Evolutionary conservation across 768 basidiomycete genomes (phyloP), one percentile per base, ranked within the genome.

Genomic region (Rhizopogon sp.): DNA sequence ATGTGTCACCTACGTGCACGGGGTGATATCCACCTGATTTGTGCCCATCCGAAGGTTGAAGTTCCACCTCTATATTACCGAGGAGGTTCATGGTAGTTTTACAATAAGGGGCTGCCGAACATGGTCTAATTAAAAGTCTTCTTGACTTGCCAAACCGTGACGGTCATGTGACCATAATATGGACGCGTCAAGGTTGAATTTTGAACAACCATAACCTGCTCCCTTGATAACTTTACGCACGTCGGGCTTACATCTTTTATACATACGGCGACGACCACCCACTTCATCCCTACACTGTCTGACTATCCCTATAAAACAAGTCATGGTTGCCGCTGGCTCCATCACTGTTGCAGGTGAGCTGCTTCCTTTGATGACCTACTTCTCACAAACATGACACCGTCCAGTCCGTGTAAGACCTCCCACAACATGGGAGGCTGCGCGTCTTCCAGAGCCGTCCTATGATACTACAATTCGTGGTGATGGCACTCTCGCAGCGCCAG

Each of bases 361-460:
- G 20, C 35, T 52, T 42, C 25, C 50, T 53, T 60, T 66, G 52
- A 60, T 59, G 54, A 58, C 56, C 37, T 50, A 45, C 10, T n/a
- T 52, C 44, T 54, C 56, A 60, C 43, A 16, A 53, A 44, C 46
- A 25, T 67, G 33, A 67, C 58, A 40, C 42, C 58, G 56, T 45
- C 39, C 68, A 95, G 94, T 97, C 53, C 92, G 95, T 61, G 89
- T 95, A 56, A 85, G 94, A 51, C 94, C 94, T 46, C 90, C 93
- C 53, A 88, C 88, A 50, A 35, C 84, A 42, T 88, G 83, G 81
- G 94, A 97, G 72, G 85, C 88, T 43, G 84, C 86, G 22, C 87
- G 92, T 47, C 84, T 95, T 44, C 90, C 93, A 52, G 84, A 87
- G 62, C 79, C 82, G 55, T 77, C 76, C 59, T 87, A 83, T 66